Percentiles rank a stretch among this genome's conserved stretches.
phyloP scores from a whole-genome alignment of 2,329 filamentous ascomycete genomes.

The Bipolaris sorokiniana region DNA sequence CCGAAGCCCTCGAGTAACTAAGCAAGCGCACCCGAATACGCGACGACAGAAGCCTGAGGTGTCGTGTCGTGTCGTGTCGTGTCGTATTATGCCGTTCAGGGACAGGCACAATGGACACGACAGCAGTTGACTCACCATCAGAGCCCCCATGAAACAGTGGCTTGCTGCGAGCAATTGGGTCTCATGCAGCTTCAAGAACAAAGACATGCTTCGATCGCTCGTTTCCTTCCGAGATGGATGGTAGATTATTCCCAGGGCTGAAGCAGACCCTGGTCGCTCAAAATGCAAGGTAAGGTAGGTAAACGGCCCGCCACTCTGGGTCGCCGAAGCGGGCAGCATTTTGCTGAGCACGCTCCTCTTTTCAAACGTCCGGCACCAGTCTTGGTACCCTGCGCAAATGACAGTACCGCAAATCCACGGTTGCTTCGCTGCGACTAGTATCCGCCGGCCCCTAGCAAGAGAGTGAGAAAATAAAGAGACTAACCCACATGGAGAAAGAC shows the following conservation, averaged over 20 bases:
- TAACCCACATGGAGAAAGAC: background rate
- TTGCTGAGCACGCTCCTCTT: conserved; percentile 26
- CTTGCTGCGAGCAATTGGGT: background rate
- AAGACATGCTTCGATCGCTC: background rate
- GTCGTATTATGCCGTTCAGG: conserved; percentile 2
- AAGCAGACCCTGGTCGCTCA: conserved; percentile 12
- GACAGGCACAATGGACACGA: background rate
- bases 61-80: conserved; percentile 9
- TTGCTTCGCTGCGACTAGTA: conserved; percentile 29
- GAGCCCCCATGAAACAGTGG: background rate
- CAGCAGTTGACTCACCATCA: background rate
- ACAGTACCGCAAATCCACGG: conserved; percentile 38
- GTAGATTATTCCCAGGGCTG: conserved; percentile 13
- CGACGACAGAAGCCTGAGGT: conserved; percentile 12
- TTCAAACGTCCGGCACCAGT: conserved; percentile 27
- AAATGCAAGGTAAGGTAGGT: conserved; percentile 25
- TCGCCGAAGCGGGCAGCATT: conserved; percentile 29
- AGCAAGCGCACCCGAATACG: conserved; percentile 9
- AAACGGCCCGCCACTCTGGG: conserved; percentile 32
- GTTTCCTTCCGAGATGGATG: background rate
- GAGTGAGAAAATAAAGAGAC: background rate
- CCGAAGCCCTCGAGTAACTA: conserved; percentile 10
- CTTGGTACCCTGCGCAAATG: conserved; percentile 43
- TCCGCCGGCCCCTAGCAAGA: conserved; percentile 18
- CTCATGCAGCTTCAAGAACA: background rate